Conservation (phyloP, 106 monocot genomes). For the Allium fistulosum region DNA sequence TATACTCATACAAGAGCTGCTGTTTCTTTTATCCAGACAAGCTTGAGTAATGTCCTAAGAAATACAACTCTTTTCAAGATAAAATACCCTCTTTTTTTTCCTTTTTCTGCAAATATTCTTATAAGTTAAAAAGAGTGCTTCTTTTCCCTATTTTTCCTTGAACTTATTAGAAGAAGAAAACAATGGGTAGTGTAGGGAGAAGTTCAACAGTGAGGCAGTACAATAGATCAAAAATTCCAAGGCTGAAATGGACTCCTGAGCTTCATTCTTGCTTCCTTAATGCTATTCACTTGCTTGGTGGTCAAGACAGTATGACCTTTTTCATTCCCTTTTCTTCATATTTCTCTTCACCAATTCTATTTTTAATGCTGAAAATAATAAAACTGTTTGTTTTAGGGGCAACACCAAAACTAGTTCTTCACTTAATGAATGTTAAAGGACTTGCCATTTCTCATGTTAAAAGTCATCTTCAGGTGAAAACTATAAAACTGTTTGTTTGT, state of each 20-base stretch:
- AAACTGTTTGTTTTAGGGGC: constrained; percentile 43
- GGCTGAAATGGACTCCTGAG: constrained; percentile 90
- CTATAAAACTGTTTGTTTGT: neutral
- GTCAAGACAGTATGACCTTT: constrained; percentile 54
- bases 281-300: constrained; percentile 83
- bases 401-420: constrained; percentile 89
- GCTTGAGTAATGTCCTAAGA: neutral
- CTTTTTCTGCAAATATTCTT: neutral
- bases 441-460: constrained; percentile 95
- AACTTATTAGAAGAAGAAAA: neutral
- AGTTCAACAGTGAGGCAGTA: constrained; percentile 78
- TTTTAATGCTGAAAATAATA: neutral
- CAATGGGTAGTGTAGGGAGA: constrained; percentile 49
- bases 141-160: neutral
- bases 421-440: constrained; percentile 84
- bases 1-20: neutral
- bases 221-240: constrained; percentile 84
- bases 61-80: neutral
- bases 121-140: neutral
- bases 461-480: constrained; percentile 87
- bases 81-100: neutral
- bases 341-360: neutral
- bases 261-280: constrained; percentile 82
- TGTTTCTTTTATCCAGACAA: constrained; percentile 32
- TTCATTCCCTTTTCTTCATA: neutral